Conservation (phyloP, 164 flowering plant genomes). For the Amborella trichopoda region DNA sequence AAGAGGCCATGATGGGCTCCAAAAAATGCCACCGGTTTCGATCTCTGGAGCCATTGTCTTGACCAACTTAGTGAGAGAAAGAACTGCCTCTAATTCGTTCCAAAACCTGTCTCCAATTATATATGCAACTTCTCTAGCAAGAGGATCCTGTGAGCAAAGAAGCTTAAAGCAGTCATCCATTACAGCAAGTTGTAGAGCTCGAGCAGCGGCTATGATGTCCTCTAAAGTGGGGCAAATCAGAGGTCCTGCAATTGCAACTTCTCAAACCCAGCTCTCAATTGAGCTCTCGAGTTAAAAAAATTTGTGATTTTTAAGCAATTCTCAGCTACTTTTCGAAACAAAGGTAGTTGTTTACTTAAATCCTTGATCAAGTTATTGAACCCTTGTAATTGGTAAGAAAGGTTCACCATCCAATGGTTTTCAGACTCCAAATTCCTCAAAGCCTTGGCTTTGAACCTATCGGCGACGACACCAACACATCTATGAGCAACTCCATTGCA, state of each 20-base stretch:
- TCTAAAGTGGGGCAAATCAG: slow-evolving; percentile 58
- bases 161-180: slow-evolving; percentile 58
- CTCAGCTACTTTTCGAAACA: slow-evolving; percentile 38
- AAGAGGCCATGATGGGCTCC: no score
- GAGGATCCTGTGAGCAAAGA: slow-evolving; percentile 51
- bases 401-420: slow-evolving; percentile 89
- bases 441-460: slow-evolving; percentile 64
- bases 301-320: slow-evolving; percentile 54
- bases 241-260: slow-evolving; percentile 73
- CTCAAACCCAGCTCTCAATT: slow-evolving; percentile 38
- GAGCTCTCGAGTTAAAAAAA: slow-evolving; percentile 50
- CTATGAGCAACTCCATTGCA: slow-evolving; percentile 43
- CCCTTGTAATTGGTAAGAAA: slow-evolving; percentile 73
- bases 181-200: slow-evolving; percentile 52
- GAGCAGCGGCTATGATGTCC: slow-evolving; percentile 45
- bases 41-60: slow-evolving; percentile 64
- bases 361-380: slow-evolving; percentile 66
- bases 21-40: slow-evolving; percentile 75
- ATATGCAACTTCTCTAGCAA: slow-evolving; percentile 55
- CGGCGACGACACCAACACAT: slow-evolving; percentile 82
- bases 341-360: slow-evolving; percentile 52
- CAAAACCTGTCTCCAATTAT: slow-evolving; percentile 69
- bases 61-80: slow-evolving; percentile 52
- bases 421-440: slow-evolving; percentile 68
- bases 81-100: slow-evolving; percentile 71